A percentile compares a stretch with the other conserved stretches of the same genome.
Conservation (phyloP, 1,139 yeast species). For the Petasospora fabianii region DNA sequence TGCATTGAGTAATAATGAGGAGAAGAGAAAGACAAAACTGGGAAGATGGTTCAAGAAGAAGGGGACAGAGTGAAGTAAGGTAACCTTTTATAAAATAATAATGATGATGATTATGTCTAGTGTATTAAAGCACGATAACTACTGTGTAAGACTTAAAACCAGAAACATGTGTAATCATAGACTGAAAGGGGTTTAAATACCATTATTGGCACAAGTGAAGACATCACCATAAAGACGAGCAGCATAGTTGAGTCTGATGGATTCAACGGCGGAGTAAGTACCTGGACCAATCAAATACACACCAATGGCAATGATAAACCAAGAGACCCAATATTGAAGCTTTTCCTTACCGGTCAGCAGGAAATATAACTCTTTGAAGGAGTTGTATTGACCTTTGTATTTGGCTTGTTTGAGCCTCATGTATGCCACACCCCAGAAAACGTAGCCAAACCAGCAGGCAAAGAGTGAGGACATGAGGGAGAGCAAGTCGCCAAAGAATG, state of each 20-base stretch:
- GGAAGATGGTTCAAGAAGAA: slow-evolving; percentile 16
- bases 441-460: slow-evolving; percentile 64
- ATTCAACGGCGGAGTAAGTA: slow-evolving; percentile 49
- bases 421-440: slow-evolving; percentile 62
- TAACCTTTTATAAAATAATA: no score
- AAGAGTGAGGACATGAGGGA: slow-evolving; percentile 59
- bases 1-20: not conserved
- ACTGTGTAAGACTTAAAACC: no score
- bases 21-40: slow-evolving; percentile 5
- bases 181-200: no score
- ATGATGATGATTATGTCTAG: not conserved
- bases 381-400: slow-evolving; percentile 26
- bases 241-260: slow-evolving; percentile 47
- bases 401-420: slow-evolving; percentile 38
- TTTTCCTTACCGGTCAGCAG: slow-evolving; percentile 30
- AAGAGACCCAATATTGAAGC: slow-evolving; percentile 35
- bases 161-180: no score
- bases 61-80: not conserved
- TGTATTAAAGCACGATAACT: not conserved
- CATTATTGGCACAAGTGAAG: slow-evolving; percentile 48
- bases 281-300: slow-evolving; percentile 57
- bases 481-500: slow-evolving; percentile 56
- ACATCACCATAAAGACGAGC: slow-evolving; percentile 46
- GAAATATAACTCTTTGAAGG: slow-evolving; percentile 29
- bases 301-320: slow-evolving; percentile 42